Conservation (phyloP, 1,139 yeast genomes). For the Geotrichum citri-aurantii region DNA sequence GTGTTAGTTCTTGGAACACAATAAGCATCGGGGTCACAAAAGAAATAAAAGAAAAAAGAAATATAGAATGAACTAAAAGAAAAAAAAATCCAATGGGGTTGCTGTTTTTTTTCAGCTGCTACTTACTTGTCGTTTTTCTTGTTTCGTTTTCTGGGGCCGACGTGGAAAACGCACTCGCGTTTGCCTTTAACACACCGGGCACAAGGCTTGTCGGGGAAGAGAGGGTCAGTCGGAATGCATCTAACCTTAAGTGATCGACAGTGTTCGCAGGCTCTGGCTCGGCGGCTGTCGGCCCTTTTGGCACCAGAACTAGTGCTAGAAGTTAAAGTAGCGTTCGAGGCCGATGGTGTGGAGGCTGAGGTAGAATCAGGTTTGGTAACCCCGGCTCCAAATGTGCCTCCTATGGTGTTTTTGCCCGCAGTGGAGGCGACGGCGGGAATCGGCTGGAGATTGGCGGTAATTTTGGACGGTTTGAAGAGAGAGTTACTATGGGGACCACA, state of each 20-base stretch:
- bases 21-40: background rate
- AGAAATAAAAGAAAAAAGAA: background rate
- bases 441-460: background rate
- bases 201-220: conserved; percentile 59
- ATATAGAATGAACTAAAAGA: background rate
- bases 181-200: conserved; percentile 62
- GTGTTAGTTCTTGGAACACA: background rate
- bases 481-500: background rate
- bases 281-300: conserved; percentile 22
- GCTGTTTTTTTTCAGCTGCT: too few species aligned
- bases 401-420: background rate
- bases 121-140: conserved; percentile 31
- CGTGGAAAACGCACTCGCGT: conserved; percentile 61
- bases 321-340: background rate
- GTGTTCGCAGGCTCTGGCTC: conserved; percentile 65
- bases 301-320: background rate
- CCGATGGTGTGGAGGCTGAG: background rate
- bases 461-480: background rate
- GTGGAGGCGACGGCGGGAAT: background rate
- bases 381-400: background rate
- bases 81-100: background rate
- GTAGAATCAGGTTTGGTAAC: background rate
- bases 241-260: conserved; percentile 78
- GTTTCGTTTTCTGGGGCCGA: conserved; percentile 54
- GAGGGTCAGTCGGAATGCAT: conserved; percentile 68